phyloP scores from a whole-genome alignment of 768 basidiomycete species.

The Goffeauzyma gilvescens region DNA sequence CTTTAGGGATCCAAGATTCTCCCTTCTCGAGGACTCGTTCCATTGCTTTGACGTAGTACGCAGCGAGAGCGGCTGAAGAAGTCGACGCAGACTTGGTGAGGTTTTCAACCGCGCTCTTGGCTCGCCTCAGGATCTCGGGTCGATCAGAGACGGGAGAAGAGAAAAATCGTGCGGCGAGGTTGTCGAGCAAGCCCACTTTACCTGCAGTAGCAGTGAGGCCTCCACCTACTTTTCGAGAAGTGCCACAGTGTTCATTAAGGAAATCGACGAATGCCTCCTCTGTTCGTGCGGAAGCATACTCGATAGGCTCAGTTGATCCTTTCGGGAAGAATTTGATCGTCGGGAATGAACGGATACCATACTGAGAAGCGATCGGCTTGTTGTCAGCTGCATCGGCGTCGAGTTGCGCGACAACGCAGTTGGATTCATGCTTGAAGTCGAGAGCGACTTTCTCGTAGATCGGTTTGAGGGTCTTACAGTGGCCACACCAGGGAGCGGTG shows the following conservation, averaged over 20 bases:
- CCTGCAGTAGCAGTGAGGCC: conserved; percentile 61
- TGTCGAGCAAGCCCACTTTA: conserved; percentile 56
- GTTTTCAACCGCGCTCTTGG: conserved; percentile 30
- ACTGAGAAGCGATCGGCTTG: conserved; percentile 47
- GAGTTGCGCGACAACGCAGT: conserved; percentile 74
- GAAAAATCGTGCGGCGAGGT: conserved; percentile 57
- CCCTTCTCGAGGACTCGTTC: conserved; percentile 56
- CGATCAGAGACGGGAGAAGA: conserved; percentile 42
- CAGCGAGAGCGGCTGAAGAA: conserved; percentile 30
- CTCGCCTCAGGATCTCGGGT: conserved; percentile 47
- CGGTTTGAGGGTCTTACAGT: conserved; percentile 84
- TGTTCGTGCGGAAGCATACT: conserved; percentile 51
- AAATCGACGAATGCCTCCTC: conserved; percentile 31
- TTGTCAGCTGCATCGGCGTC: conserved; percentile 74
- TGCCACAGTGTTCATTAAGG: conserved; percentile 44
- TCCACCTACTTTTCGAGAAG: conserved; percentile 63
- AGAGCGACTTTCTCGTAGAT: conserved; percentile 64
- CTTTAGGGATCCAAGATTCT: conserved; percentile 65
- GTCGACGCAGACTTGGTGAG: conserved; percentile 3
- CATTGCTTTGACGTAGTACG: conserved; percentile 79
- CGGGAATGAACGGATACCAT: conserved; percentile 64
- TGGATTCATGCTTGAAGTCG: conserved; percentile 56
- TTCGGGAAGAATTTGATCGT: conserved; percentile 90
- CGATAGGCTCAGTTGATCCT: conserved; percentile 40
- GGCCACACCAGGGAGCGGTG: conserved; percentile 52